Evolutionary conservation across 2,329 filamentous ascomycete species (phyloP).

Genomic region (Fusarium mundagurra): DNA sequence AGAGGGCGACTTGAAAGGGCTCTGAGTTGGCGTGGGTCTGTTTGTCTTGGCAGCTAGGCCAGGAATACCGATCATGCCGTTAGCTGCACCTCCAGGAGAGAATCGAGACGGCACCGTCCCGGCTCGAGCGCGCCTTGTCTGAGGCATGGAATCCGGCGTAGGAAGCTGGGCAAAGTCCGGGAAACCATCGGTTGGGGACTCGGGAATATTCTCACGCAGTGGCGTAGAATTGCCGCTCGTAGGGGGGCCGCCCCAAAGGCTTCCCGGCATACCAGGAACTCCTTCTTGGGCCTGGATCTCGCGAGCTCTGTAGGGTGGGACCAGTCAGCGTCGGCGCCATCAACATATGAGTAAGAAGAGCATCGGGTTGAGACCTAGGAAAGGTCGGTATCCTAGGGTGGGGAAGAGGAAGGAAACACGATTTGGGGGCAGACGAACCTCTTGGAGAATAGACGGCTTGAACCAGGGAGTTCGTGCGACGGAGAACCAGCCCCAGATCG

Average conservation of each 20-base stretch:
- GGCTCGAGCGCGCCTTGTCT: conserved; percentile 83
- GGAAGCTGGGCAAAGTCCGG: conserved; percentile 84
- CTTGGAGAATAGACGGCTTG: conserved; percentile 85
- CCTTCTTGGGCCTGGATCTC: conserved; percentile 98
- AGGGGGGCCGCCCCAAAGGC: conserved; percentile 93
- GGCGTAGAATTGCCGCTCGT: conserved; percentile 97
- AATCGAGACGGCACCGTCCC: conserved; percentile 97
- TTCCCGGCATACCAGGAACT: conserved; percentile 71
- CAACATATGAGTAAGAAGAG: neutral
- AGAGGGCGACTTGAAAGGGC: conserved; percentile 78
- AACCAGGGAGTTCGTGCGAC: conserved; percentile 84
- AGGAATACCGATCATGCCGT: conserved; percentile 66
- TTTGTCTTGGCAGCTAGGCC: conserved; percentile 77
- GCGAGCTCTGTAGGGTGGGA: conserved; percentile 73
- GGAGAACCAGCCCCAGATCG: conserved; percentile 94
- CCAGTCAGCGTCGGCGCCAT: conserved; percentile 24
- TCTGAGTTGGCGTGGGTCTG: conserved; percentile 85
- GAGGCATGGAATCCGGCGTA: conserved; percentile 71
- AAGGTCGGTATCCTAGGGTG: conserved; percentile 16
- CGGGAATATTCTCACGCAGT: conserved; percentile 94
- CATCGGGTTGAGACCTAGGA: neutral
- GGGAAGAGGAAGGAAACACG: neutral
- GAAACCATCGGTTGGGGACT: conserved; percentile 95
- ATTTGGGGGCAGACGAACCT: conserved; percentile 68
- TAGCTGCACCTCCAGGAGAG: conserved; percentile 76